A percentile compares a stretch with the other conserved stretches of the same genome.
These are phyloP conservation scores for Tranzscheliella williamsii DNA, from an alignment of 1,284 basidiomycete genomes.

Conservation along the genomic window DNA sequence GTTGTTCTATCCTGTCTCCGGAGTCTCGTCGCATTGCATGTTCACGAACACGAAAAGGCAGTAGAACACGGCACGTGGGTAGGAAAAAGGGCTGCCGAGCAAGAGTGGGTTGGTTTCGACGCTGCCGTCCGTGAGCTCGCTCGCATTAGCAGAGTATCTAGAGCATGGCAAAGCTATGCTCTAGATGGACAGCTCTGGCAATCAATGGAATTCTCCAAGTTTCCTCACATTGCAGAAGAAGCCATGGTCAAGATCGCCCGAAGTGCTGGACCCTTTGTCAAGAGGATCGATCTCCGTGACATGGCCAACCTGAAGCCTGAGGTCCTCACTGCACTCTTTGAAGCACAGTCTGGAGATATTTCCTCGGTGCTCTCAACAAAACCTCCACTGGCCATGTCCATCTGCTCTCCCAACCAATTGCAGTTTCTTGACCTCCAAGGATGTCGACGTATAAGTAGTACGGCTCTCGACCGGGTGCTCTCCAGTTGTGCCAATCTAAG, in stretches of 20 bases:
- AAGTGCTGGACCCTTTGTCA: slow-evolving; percentile 69
- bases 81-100: slow-evolving; percentile 17
- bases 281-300: slow-evolving; percentile 70
- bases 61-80: slow-evolving; percentile 15
- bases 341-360: slow-evolving; percentile 10
- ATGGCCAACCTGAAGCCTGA: slow-evolving; percentile 65
- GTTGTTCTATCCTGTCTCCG: slow-evolving; percentile 22
- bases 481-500: slow-evolving; percentile 70
- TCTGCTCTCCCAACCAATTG: slow-evolving; percentile 42
- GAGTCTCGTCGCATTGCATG: slow-evolving; percentile 17
- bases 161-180: slow-evolving; percentile 74
- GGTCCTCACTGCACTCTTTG: slow-evolving; percentile 18
- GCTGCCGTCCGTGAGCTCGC: slow-evolving; percentile 31
- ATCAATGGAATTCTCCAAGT: slow-evolving; percentile 64
- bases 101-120: slow-evolving; percentile 20
- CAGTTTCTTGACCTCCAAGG: slow-evolving; percentile 72
- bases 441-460: slow-evolving; percentile 70
- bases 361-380: not conserved
- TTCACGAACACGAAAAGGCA: slow-evolving; percentile 9
- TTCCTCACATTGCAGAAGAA: slow-evolving; percentile 56
- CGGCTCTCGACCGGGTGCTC: slow-evolving; percentile 73
- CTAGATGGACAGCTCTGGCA: slow-evolving; percentile 87
- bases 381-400: slow-evolving; percentile 1
- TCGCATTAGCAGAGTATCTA: slow-evolving; percentile 71
- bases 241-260: slow-evolving; percentile 29